Evolutionary conservation across 768 basidiomycete genomes (phyloP), one percentile per base, ranked within the genome.

Genomic region (Mycena sanguinolenta): DNA sequence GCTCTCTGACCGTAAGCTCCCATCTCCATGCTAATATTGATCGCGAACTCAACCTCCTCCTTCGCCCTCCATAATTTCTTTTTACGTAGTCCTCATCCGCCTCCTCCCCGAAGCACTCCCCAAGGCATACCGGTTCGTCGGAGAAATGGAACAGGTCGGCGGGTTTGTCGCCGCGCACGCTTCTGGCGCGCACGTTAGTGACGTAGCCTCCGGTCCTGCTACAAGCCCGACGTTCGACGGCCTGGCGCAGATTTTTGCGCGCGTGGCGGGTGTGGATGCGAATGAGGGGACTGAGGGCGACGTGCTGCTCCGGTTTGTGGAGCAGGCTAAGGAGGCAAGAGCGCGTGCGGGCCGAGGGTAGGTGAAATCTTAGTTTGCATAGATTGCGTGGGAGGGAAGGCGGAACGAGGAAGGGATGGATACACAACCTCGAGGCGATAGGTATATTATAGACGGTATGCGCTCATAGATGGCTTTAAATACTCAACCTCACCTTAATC

Each of bases 91-190:
- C 4, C 71, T 84, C 58, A 76, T 78, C 2, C 74, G 68, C 39
- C 52, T 70, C 8, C 66, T 86, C 27, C 83, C 83, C 1, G 60
- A 73, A 27, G 83, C 84, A 82, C 73, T 84, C 4, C 83, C 81
- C 6, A 88, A 87, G 58, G 83, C 84, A 2, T 87, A 88, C 66
- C 81, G 87, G 59, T 87, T 82, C 79, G 80, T 84, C 34, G 82
- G 79, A 53, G 86, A 88, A 79, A 87, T 87, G 86, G 80, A 84
- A 50, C 87, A 88, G 74, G 85, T 89, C 34, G 81, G 79, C 4
- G 77, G 77, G 2, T 88, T 87, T 65, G 82, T 86, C 7, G 77
- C 46, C 8, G n/a, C n/a, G n/a, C n/a, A n/a, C n/a, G n/a, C n/a
- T n/a, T 13, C 42, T 44, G 19, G 79, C 44, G 77, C n/a, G n/a